These are phyloP conservation scores for Nothophytophthora sp. DNA, from an alignment of 352 stramenopile genomes.

Conservation along the genomic window DNA sequence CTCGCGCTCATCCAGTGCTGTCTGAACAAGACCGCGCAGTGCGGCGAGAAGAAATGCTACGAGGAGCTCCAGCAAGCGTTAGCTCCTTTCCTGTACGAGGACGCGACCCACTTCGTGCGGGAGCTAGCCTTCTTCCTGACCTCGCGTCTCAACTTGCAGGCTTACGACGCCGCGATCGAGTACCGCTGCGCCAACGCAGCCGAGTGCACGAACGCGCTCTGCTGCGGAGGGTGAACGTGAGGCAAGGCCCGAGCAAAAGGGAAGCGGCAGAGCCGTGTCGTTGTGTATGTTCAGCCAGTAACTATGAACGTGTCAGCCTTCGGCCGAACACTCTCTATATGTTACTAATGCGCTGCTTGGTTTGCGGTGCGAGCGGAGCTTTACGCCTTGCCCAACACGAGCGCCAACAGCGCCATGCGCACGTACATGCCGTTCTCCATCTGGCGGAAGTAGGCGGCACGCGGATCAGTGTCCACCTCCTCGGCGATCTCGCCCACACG, in stretches of 20 bases:
- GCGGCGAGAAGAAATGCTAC: slow-evolving; percentile 37
- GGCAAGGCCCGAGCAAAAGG: slow-evolving; percentile 4
- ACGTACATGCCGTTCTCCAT: slow-evolving; percentile 99
- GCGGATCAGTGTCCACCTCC: slow-evolving; percentile 95
- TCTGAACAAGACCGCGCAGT: slow-evolving; percentile 50
- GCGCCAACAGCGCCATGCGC: slow-evolving; percentile 97
- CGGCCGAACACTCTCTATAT: no score
- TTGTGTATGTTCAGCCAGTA: slow-evolving; percentile 17
- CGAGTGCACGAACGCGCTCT: slow-evolving; percentile 45
- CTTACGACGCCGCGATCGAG: slow-evolving; percentile 65
- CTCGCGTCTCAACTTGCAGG: slow-evolving; percentile 63
- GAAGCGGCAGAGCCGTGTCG: slow-evolving; percentile 7
- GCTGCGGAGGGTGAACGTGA: slow-evolving; percentile 19
- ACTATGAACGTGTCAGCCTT: neutral
- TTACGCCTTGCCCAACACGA: slow-evolving; percentile 90
- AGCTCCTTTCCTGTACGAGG: slow-evolving; percentile 66
- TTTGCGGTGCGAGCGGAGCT: no score
- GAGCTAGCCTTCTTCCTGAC: slow-evolving; percentile 69
- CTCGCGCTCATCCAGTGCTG: slow-evolving; percentile 63
- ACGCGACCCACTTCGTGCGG: slow-evolving; percentile 52
- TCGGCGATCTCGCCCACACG: slow-evolving; percentile 97
- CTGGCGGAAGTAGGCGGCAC: slow-evolving; percentile 97
- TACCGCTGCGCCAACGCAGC: slow-evolving; percentile 56
- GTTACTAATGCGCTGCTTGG: no score
- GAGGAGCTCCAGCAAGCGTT: slow-evolving; percentile 48